These are phyloP conservation scores for Lippia alba DNA, from an alignment of 305 asterid species.

Conservation along the genomic window DNA sequence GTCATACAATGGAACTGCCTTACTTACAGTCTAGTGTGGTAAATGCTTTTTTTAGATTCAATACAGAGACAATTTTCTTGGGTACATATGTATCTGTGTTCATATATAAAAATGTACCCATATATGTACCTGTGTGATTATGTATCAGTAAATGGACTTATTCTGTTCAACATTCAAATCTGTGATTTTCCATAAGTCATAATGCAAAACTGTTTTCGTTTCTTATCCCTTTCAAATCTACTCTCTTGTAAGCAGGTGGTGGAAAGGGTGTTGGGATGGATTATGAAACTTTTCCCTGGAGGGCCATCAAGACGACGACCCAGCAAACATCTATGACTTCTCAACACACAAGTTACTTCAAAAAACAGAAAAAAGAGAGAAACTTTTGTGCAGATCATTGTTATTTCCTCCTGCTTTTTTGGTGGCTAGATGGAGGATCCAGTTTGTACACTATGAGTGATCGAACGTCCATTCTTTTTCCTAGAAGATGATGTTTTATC, in stretches of 20 bases:
- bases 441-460: slow-evolving; percentile 56
- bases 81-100: neutral
- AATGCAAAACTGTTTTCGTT: slow-evolving; percentile 3
- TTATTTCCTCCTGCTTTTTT: slow-evolving; percentile 38
- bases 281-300: slow-evolving; percentile 97
- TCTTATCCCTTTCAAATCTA: slow-evolving; percentile 5
- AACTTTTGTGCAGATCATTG: slow-evolving; percentile 38
- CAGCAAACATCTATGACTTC: slow-evolving; percentile 73
- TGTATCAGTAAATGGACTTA: neutral
- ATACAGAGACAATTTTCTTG: neutral
- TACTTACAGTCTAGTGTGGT: slow-evolving; percentile 15
- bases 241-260: slow-evolving; percentile 64
- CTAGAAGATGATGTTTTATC: slow-evolving; percentile 40
- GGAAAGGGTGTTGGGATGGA: slow-evolving; percentile 96
- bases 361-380: neutral
- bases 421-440: slow-evolving; percentile 52
- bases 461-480: slow-evolving; percentile 52
- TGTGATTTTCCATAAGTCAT: too few relatives aligned
- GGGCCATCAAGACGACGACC: slow-evolving; percentile 87
- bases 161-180: neutral
- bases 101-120: neutral
- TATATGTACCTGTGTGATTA: neutral
- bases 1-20: neutral
- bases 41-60: slow-evolving; percentile 18
- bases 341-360: slow-evolving; percentile 8